Evolutionary conservation across 768 basidiomycete species (phyloP).

Genomic region (Amanita exitialis): DNA sequence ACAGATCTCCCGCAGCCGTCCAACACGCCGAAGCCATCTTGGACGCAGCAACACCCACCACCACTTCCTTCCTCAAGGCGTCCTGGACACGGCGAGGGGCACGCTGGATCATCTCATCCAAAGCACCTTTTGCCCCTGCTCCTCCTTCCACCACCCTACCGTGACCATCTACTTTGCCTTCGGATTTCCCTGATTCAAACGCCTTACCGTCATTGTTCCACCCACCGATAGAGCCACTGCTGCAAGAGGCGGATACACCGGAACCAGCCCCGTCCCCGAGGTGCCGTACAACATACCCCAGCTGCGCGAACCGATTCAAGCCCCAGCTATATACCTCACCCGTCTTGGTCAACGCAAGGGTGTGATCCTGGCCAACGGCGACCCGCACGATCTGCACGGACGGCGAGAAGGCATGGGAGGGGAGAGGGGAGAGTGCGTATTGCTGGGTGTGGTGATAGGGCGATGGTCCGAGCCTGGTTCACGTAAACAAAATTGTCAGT

Average conservation of each 20-base stretch:
- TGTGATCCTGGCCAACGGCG: slow-evolving; percentile 92
- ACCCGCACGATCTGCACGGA: slow-evolving; percentile 44
- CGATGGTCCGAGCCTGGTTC: slow-evolving; percentile 31
- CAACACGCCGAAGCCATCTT: slow-evolving; percentile 85
- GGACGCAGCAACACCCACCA: slow-evolving; percentile 79
- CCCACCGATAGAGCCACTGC: neutral
- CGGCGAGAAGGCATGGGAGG: slow-evolving; percentile 27
- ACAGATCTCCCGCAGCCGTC: slow-evolving; percentile 54
- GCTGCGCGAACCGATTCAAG: slow-evolving; percentile 77
- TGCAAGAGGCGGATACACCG: neutral
- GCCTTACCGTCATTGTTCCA: neutral
- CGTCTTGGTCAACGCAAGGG: slow-evolving; percentile 67
- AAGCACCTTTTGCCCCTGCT: neutral
- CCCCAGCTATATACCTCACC: slow-evolving; percentile 92
- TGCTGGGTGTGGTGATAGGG: slow-evolving; percentile 45
- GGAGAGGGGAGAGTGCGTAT: slow-evolving; percentile 53
- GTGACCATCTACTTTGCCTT: neutral
- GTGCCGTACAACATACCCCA: slow-evolving; percentile 67
- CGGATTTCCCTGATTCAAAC: neutral
- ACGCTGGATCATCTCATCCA: slow-evolving; percentile 69
- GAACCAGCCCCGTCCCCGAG: neutral
- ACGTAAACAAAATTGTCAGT: too few relatives aligned
- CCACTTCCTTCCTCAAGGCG: slow-evolving; percentile 65
- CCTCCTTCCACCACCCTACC: neutral
- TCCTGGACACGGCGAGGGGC: slow-evolving; percentile 68